Evolutionary conservation across 768 basidiomycete genomes (phyloP).

Genomic region (Leccinum boreale): DNA sequence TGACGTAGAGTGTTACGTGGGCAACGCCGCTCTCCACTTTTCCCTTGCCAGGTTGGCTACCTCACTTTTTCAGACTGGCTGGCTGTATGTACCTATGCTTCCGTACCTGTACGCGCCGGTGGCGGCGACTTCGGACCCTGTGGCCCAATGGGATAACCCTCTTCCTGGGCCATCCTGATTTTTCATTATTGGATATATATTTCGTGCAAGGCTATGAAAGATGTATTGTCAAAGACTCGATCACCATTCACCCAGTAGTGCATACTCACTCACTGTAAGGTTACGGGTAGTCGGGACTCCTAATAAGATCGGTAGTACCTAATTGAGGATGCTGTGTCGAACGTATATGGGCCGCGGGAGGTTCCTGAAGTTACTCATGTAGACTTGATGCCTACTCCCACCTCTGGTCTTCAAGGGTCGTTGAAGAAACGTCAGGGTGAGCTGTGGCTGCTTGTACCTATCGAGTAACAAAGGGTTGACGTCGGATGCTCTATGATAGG

Average conservation of each 20-base stretch:
- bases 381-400: constrained; percentile 22
- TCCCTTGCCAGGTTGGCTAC: constrained; percentile 65
- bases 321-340: constrained; percentile 35
- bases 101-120: constrained; percentile 38
- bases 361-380: constrained; percentile 1
- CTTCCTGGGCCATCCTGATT: constrained; percentile 57
- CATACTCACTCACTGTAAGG: too few species aligned
- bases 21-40: constrained; percentile 65
- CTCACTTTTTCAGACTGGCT: constrained; percentile 78
- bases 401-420: constrained; percentile 16
- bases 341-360: background rate
- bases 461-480: background rate
- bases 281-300: too few species aligned
- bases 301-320: too few species aligned
- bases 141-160: constrained; percentile 77
- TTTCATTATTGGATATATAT: background rate
- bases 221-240: too few species aligned
- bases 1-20: constrained; percentile 79
- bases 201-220: background rate
- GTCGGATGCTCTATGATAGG: constrained; percentile 11
- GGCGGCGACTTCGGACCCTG: constrained; percentile 48
- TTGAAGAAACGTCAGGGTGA: constrained; percentile 23
- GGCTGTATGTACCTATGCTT: constrained; percentile 40
- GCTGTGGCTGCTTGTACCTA: background rate
- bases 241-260: too few species aligned